These are phyloP conservation scores for Lasiodiplodia theobromae DNA, from an alignment of 2,329 filamentous ascomycete species.

Conservation along the genomic window DNA sequence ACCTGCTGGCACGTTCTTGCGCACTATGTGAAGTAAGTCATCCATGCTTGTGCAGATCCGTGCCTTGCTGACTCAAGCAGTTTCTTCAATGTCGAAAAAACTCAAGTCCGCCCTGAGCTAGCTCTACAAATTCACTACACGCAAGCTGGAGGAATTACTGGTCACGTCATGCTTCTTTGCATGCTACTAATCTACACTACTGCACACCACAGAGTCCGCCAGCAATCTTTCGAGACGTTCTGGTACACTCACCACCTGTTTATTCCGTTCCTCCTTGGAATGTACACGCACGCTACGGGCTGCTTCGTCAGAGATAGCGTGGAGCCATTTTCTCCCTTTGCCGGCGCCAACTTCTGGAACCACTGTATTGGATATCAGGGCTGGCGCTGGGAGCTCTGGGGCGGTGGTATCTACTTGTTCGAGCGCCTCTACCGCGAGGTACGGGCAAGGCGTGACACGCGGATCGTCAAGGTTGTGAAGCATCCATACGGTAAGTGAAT, in stretches of 20 bases:
- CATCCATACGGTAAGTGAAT: constrained; percentile 82
- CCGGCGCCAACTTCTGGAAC: constrained; percentile 79
- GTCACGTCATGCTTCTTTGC: constrained; percentile 97
- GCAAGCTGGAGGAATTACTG: constrained; percentile 88
- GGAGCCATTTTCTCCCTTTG: constrained; percentile 80
- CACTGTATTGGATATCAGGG: constrained; percentile 96
- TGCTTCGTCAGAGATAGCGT: constrained; percentile 92
- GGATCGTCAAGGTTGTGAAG: constrained; percentile 91
- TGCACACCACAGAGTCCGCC: constrained; percentile 88
- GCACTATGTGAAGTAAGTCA: constrained; percentile 90
- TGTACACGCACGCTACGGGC: constrained; percentile 95
- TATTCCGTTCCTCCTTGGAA: constrained; percentile 88
- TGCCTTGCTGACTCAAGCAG: constrained; percentile 51
- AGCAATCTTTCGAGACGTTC: constrained; percentile 97
- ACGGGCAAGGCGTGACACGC: constrained; percentile 79
- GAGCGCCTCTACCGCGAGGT: constrained; percentile 94
- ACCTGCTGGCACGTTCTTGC: constrained; percentile 76
- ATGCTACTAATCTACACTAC: constrained; percentile 99
- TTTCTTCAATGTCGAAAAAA: constrained; percentile 93
- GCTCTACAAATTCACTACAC: constrained; percentile 92
- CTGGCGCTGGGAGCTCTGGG: constrained; percentile 95
- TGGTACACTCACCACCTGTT: constrained; percentile 99
- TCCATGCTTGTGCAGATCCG: background rate
- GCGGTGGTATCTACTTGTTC: constrained; percentile 81
- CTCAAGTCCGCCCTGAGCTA: constrained; percentile 78